Evolutionary conservation across 2,329 filamentous ascomycete species (phyloP), one percentile per base, ranked within the genome.

Genomic region (Dothideomycetes sp.): DNA sequence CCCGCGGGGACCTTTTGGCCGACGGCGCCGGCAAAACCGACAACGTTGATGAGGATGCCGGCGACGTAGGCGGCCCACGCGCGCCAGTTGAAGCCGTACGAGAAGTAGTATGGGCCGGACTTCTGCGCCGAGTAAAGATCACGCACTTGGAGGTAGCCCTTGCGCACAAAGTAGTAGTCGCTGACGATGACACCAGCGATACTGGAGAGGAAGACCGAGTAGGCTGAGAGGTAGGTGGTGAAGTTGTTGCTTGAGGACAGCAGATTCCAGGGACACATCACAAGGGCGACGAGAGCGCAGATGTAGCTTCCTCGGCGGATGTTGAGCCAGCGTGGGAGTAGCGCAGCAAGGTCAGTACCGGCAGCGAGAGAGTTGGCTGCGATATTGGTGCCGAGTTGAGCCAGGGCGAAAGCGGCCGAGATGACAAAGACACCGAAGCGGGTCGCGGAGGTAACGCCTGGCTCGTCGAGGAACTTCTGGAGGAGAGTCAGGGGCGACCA

Each of bases 181-280:
- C 71, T 75, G 45, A 87, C 69, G 64, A 94, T 91, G 48, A 94
- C 85, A n/a, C 88, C 88, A 0, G 86, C 87, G 47, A 95, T 94
- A 31, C 83, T 86, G 42, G 83, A 89, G 14, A 95, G 73, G 63
- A 95, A 95, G 41, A 95, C 86, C 3, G 82, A 87, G 66, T 94
- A 94, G 1, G 88, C 82, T 1, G 84, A 91, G 1, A 95, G 76
- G 57, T 94, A 94, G 4, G 84, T 93, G 1, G 84, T 91, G 66
- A 94, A 94, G 31, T 34, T 42, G 62, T 81, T 79, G 67, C 89
- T 94, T 35, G 76, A 75, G 36, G 68, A 68, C 8, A 94, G 73
- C 0, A 94, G 72, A 43, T 84, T 82, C 75, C 81, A 89, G 0
- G 88, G 88, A 57, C 84, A 91, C 75, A 94, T 93, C 46, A 78